phyloP scores from a whole-genome alignment of 2,329 filamentous ascomycete genomes.

The Amauroascus niger region DNA sequence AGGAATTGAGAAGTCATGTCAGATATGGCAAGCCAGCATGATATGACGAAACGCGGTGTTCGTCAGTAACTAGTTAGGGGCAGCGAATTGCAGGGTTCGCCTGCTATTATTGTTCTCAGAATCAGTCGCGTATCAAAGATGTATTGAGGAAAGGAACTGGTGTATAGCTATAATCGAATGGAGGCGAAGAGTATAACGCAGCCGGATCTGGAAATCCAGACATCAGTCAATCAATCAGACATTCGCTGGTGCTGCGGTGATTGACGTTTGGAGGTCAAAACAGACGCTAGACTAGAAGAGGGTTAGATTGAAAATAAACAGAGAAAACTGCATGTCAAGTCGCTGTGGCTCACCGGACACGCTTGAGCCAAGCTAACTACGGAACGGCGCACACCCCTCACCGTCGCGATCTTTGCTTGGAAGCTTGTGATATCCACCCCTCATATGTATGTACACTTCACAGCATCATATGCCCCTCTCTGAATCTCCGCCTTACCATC shows the following conservation, averaged over 20 bases:
- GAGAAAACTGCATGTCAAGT: neutral
- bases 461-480: neutral
- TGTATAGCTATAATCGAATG: neutral
- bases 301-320: neutral
- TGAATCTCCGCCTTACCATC: conserved; percentile 2
- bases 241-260: too few relatives aligned
- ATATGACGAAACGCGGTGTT: neutral
- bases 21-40: conserved; percentile 18
- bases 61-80: too few relatives aligned
- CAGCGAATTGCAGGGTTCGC: neutral
- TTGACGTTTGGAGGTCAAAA: too few relatives aligned
- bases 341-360: neutral
- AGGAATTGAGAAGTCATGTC: conserved; percentile 87
- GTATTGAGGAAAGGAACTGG: too few relatives aligned
- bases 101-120: neutral
- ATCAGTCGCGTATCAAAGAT: neutral
- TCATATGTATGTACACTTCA: neutral
- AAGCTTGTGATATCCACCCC: neutral
- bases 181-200: neutral
- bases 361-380: neutral
- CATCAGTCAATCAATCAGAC: neutral
- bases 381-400: neutral
- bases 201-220: conserved; percentile 4
- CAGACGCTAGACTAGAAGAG: neutral
- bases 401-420: neutral